Evolutionary conservation across 1,284 basidiomycete species (phyloP), one percentile per base, ranked within the genome.

Genomic region (Trichosporon sp.): DNA sequence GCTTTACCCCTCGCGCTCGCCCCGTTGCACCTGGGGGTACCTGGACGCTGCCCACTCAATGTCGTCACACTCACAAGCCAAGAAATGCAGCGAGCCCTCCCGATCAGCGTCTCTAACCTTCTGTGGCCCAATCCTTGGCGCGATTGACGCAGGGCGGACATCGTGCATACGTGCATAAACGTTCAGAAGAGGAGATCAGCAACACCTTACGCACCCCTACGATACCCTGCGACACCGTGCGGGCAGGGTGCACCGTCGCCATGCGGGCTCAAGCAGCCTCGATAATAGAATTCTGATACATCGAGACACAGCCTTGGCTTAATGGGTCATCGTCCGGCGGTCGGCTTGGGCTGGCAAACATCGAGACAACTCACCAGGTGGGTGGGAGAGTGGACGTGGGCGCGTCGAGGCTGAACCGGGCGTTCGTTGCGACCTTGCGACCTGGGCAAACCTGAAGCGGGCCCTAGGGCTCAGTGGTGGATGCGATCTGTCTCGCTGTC

Each of bases 261-360:
- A n/a, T 46, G 43, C 14, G 43, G 16, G 4, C 16, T 43, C 11
- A 7, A 12, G 40, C 43, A n/a, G 43, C 43, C 16, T 46, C 43
- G 40, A n/a, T 46, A 46, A 46, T 46, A 46, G 43, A 46, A 46
- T 46, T 46, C 16, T 46, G 43, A 46, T 46, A 46, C 43, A 46
- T 14, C 43, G 38, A 37, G 16, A 46, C 43, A 46, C 43, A 46
- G 43, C 43, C 43, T 46, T 46, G 43, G 43, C 43, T 46, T 16
- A 26, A 26, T 26, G 26, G 26, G 26, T 26, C 26, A 26, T 26
- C 26, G 26, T 26, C 26, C 26, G 26, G 26, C 26, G 26, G 26
- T n/a, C 14, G 16, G 4, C 43, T 46, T 46, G 43, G 43, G 4
- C 43, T 46, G 2, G 16, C 43, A 46, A 46, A 46, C 43, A 46